phyloP scores from a whole-genome alignment of 2,329 filamentous ascomycete genomes.

The Dothideomycetes sp. region DNA sequence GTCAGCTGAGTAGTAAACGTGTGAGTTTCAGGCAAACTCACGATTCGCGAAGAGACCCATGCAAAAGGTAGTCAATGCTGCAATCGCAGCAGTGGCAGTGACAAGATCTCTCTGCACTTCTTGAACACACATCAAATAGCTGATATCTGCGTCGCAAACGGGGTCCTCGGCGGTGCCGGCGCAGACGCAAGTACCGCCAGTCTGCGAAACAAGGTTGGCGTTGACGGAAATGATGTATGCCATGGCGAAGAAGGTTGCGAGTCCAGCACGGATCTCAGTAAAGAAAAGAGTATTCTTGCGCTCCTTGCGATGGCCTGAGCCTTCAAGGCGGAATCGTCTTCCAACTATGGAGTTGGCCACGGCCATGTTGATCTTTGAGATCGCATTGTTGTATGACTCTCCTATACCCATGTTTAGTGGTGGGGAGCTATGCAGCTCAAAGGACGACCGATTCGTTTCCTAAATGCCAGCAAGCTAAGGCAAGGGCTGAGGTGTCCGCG shows the following conservation, averaged over 20 bases:
- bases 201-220: slow-evolving; percentile 55
- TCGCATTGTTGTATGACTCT: not conserved
- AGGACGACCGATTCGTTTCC: not conserved
- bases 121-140: slow-evolving; percentile 52
- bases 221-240: slow-evolving; percentile 67
- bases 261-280: slow-evolving; percentile 72
- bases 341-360: slow-evolving; percentile 58
- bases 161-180: slow-evolving; percentile 37
- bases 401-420: not conserved
- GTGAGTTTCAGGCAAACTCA: too few relatives aligned
- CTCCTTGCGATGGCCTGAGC: slow-evolving; percentile 60
- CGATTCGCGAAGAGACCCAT: slow-evolving; percentile 76
- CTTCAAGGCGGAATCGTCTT: slow-evolving; percentile 68
- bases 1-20: too few relatives aligned
- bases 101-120: slow-evolving; percentile 66
- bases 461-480: not conserved
- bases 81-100: slow-evolving; percentile 74
- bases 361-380: slow-evolving; percentile 20
- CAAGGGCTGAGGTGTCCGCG: not conserved
- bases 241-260: slow-evolving; percentile 61
- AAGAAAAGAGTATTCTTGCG: slow-evolving; percentile 68
- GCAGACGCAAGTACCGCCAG: slow-evolving; percentile 68
- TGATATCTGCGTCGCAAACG: slow-evolving; percentile 42
- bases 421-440: not conserved
- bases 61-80: slow-evolving; percentile 66